Evolutionary conservation across 495 filamentous ascomycete species (phyloP).

Genomic region (Penicillium waksmanii): DNA sequence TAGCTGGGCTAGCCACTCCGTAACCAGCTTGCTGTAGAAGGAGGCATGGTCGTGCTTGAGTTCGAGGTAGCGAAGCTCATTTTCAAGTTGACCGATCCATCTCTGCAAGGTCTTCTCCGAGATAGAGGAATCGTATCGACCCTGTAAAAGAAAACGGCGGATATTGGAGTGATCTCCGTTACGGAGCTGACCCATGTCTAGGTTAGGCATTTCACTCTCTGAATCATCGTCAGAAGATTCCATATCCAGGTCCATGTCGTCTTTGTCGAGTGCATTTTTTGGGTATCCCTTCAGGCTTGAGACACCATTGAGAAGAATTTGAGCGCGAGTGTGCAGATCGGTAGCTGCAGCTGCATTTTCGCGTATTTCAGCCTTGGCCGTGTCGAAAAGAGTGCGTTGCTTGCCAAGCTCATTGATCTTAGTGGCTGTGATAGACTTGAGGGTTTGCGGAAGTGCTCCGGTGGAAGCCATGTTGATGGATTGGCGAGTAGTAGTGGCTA

Average conservation of each 20-base stretch:
- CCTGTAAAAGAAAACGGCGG: conserved; percentile 58
- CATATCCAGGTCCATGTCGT: conserved; percentile 37
- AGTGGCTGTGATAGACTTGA: conserved; percentile 66
- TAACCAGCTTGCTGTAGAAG: conserved; percentile 64
- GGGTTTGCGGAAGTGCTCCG: conserved; percentile 58
- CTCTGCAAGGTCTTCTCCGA: conserved; percentile 46
- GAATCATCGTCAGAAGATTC: conserved; percentile 20
- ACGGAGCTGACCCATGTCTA: conserved; percentile 21
- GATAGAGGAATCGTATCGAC: conserved; percentile 59
- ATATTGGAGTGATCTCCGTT: conserved; percentile 41
- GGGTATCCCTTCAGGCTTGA: conserved; percentile 42
- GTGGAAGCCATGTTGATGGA: conserved; percentile 31
- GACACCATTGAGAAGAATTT: conserved; percentile 42
- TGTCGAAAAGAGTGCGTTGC: conserved; percentile 57
- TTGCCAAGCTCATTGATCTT: conserved; percentile 67
- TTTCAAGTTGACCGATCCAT: conserved; percentile 54
- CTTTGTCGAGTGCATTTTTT: conserved; percentile 40
- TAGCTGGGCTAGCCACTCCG: conserved; percentile 59
- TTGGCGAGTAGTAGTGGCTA: neutral
- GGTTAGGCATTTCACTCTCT: conserved; percentile 17
- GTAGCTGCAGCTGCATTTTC: conserved; percentile 28
- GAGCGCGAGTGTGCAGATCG: conserved; percentile 35
- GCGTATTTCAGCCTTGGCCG: conserved; percentile 38
- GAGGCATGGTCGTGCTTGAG: conserved; percentile 62
- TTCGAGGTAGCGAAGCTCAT: conserved; percentile 54